Conservation (phyloP, 768 basidiomycete species). For the Lactarius evosmus region DNA sequence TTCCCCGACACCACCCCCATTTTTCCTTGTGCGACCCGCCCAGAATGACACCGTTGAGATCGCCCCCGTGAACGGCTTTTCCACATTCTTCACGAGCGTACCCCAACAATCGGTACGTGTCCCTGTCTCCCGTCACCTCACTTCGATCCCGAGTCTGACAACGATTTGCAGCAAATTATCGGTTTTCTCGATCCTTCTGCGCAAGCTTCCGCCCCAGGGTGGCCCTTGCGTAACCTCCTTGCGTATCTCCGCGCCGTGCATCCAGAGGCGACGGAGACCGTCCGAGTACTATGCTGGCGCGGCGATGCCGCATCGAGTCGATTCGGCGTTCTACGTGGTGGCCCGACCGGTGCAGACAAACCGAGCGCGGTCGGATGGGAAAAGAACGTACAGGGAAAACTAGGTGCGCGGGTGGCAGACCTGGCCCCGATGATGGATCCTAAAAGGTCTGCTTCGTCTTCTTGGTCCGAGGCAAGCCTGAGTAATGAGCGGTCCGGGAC, state of each 20-base stretch:
- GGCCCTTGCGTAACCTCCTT: constrained; percentile 92
- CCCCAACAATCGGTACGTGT: constrained; percentile 43
- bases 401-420: constrained; percentile 85
- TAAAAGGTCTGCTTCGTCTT: constrained; percentile 45
- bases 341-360: constrained; percentile 32
- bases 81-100: constrained; percentile 51
- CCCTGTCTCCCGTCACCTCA: constrained; percentile 25
- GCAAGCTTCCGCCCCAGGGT: constrained; percentile 53
- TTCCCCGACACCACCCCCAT: constrained; percentile 43
- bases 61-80: constrained; percentile 55
- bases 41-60: constrained; percentile 39
- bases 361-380: constrained; percentile 93
- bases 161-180: constrained; percentile 30
- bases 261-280: constrained; percentile 42
- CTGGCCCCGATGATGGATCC: constrained; percentile 98
- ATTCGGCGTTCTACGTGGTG: constrained; percentile 49
- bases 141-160: neutral
- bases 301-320: constrained; percentile 61
- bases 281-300: constrained; percentile 78
- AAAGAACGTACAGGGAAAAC: constrained; percentile 82
- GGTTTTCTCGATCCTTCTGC: constrained; percentile 74
- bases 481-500: neutral
- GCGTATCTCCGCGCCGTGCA: constrained; percentile 69
- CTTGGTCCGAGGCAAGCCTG: neutral
- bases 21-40: constrained; percentile 55